A percentile compares a stretch with the other conserved stretches of the same genome.
These are phyloP conservation scores for Cenchrus fungigraminus DNA, from an alignment of 176 grass and related monocot genomes.

Conservation along the genomic window DNA sequence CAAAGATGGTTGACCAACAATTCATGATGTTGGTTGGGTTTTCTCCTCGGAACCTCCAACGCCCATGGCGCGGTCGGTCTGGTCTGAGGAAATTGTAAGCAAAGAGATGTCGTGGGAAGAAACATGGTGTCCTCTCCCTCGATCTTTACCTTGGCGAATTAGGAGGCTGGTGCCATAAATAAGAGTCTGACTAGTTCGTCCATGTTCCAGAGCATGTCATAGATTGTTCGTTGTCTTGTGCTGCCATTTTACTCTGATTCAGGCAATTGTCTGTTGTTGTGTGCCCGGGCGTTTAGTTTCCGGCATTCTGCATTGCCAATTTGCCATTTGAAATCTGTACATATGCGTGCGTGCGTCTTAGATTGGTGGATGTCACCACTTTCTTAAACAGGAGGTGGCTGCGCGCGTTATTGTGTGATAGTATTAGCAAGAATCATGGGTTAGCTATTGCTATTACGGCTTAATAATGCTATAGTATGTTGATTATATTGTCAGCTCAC, in stretches of 20 bases:
- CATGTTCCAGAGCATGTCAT: neutral
- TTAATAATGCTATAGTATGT: too few relatives aligned
- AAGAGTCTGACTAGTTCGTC: constrained; percentile 29
- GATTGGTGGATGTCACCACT: neutral
- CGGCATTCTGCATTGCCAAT: constrained; percentile 3
- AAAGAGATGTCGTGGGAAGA: constrained; percentile 31
- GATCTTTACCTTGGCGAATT: constrained; percentile 32
- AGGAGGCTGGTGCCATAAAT: constrained; percentile 42
- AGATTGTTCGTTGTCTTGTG: neutral
- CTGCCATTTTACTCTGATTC: constrained; percentile 22
- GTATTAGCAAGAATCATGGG: too few relatives aligned
- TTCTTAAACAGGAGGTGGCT: neutral
- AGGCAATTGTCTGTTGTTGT: constrained; percentile 21
- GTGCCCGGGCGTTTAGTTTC: neutral
- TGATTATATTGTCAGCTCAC: too few relatives aligned
- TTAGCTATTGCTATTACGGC: too few relatives aligned
- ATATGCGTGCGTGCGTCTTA: neutral
- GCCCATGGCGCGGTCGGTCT: neutral
- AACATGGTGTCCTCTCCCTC: neutral
- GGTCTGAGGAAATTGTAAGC: constrained; percentile 20
- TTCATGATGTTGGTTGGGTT: neutral
- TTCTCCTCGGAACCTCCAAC: constrained; percentile 3
- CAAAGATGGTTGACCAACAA: constrained; percentile 48
- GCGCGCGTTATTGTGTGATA: neutral
- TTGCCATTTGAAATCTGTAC: constrained; percentile 29